Conservation (phyloP, 495 filamentous ascomycete species). For the Aspergillus coremiiformis region DNA sequence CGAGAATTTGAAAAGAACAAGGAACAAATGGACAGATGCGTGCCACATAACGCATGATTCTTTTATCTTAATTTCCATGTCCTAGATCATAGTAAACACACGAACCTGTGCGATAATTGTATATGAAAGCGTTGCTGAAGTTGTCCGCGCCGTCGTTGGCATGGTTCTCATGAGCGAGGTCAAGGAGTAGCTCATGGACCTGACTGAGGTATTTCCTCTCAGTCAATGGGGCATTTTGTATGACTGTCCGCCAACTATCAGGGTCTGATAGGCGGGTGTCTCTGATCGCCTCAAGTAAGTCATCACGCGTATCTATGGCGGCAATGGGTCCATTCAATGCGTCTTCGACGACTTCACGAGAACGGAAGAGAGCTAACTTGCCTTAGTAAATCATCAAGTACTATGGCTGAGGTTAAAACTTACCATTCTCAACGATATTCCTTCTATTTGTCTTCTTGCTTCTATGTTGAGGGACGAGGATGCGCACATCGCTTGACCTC, state of each 20-base stretch:
- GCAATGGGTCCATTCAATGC: conserved; percentile 71
- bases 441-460: conserved; percentile 86
- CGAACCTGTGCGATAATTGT: conserved; percentile 69
- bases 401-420: conserved; percentile 4
- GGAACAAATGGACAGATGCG: conserved; percentile 3
- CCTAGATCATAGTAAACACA: conserved; percentile 72
- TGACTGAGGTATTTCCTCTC: conserved; percentile 86
- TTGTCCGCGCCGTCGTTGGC: conserved; percentile 38
- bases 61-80: conserved; percentile 22
- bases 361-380: conserved; percentile 49
- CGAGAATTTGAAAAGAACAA: background rate
- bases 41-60: conserved; percentile 9
- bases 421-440: conserved; percentile 72
- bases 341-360: conserved; percentile 54
- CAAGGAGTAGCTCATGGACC: conserved; percentile 67
- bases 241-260: conserved; percentile 78
- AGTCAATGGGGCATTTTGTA: conserved; percentile 65
- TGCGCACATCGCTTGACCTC: conserved; percentile 66
- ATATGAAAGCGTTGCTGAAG: conserved; percentile 64
- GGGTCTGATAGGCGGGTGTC: conserved; percentile 69
- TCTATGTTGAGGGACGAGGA: conserved; percentile 70
- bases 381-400: conserved; percentile 5
- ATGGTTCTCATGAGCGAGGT: conserved; percentile 48
- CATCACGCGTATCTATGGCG: conserved; percentile 83
- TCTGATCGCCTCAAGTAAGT: conserved; percentile 71